phyloP scores from a whole-genome alignment of 2,329 filamentous ascomycete species.

The Macrophomina pseudophaseolina region DNA sequence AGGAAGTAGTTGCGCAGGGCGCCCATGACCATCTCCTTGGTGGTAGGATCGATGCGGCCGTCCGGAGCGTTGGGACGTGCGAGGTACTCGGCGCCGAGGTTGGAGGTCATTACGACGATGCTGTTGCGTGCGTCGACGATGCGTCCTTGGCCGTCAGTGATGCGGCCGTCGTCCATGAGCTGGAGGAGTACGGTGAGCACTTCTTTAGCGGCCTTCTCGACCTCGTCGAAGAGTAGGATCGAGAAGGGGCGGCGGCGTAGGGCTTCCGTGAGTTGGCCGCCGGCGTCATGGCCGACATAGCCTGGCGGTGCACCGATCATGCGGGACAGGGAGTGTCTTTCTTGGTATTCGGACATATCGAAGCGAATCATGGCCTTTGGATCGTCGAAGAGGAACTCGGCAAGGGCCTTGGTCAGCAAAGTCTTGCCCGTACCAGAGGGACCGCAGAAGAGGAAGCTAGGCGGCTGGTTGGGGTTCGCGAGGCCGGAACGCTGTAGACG shows the following conservation, averaged over 20 bases:
- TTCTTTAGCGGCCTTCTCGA: conserved; percentile 98
- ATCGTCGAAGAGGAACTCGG: conserved; percentile 98
- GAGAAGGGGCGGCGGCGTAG: conserved; percentile 95
- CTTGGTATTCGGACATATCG: conserved; percentile 99
- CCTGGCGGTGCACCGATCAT: conserved; percentile 98
- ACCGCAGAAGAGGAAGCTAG: conserved; percentile 98
- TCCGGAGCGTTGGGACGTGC: conserved; percentile 76
- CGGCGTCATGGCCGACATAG: conserved; percentile 95
- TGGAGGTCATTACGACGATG: conserved; percentile 99
- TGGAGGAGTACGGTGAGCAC: conserved; percentile 96
- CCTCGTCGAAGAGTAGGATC: conserved; percentile 95
- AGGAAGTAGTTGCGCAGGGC: conserved; percentile 95
- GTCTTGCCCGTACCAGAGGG: conserved; percentile 99
- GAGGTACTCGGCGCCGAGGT: conserved; percentile 94
- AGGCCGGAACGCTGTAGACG: conserved; percentile 93
- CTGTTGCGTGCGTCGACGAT: conserved; percentile 96
- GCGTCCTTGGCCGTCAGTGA: conserved; percentile 96
- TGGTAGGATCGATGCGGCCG: conserved; percentile 84
- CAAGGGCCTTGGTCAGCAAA: conserved; percentile 91
- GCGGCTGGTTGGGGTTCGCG: conserved; percentile 93
- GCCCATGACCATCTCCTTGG: conserved; percentile 86
- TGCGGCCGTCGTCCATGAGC: conserved; percentile 98
- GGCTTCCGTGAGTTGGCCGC: conserved; percentile 93
- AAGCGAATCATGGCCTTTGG: conserved; percentile 97
- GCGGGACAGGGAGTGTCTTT: conserved; percentile 89